Conservation (phyloP, 2,329 filamentous ascomycete species). For the Penicillium sp. region DNA sequence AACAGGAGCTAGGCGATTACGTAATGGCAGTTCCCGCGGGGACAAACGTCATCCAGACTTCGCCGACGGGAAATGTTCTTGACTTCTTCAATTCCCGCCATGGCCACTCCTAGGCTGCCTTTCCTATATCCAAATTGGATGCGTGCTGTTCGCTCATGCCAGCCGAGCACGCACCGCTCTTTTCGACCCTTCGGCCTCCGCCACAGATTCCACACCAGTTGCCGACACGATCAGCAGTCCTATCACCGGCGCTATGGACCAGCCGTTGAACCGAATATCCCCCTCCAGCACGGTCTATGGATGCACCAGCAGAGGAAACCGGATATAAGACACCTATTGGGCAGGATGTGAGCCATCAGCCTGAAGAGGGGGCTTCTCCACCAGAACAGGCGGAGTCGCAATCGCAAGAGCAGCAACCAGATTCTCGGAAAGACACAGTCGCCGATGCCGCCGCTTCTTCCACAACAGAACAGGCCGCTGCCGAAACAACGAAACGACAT, state of each 20-base stretch:
- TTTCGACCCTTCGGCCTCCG: conserved; percentile 36
- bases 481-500: conserved; percentile 13
- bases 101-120: conserved; percentile 59
- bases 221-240: conserved; percentile 33
- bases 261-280: conserved; percentile 41
- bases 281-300: conserved; percentile 33
- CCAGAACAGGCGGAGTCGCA: conserved; percentile 16
- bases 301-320: conserved; percentile 16
- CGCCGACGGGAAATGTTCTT: conserved; percentile 21
- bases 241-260: conserved; percentile 46
- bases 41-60: conserved; percentile 20
- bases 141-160: conserved; percentile 51
- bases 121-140: conserved; percentile 66
- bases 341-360: neutral
- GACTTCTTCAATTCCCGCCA: conserved; percentile 32
- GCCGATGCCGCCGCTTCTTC: conserved; percentile 11
- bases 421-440: conserved; percentile 6
- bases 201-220: conserved; percentile 36
- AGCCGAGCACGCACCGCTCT: conserved; percentile 41
- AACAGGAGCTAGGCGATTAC: neutral
- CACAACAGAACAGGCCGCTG: conserved; percentile 11
- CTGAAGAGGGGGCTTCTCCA: neutral
- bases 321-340: conserved; percentile 9
- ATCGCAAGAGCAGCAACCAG: conserved; percentile 4
- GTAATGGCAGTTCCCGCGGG: conserved; percentile 14